Conservation (phyloP, 225 moss, liverwort and hornwort genomes). For the Anthoceros angustus region DNA sequence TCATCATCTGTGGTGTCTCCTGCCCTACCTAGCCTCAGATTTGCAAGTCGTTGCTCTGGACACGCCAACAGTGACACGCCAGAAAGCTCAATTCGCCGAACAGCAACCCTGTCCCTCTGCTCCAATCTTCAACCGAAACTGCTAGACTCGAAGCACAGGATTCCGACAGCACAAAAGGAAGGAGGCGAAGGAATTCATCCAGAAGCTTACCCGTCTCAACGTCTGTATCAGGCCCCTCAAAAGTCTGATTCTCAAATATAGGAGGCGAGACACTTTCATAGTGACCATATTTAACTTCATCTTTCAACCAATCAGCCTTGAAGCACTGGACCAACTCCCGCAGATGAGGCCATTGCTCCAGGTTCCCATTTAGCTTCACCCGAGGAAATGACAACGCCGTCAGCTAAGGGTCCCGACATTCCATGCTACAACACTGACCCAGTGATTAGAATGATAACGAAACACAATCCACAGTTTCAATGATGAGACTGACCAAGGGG, state of each 20-base stretch:
- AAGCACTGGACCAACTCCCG: conserved; percentile 80
- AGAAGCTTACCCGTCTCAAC: conserved; percentile 55
- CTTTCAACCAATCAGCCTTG: conserved; percentile 83
- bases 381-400: neutral
- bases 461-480: no score
- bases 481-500: conserved; percentile 19
- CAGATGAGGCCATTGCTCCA: conserved; percentile 89
- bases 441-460: no score
- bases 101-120: neutral
- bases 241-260: conserved; percentile 64
- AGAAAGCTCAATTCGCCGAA: neutral
- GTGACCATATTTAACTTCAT: conserved; percentile 85
- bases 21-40: conserved; percentile 44
- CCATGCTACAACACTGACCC: neutral
- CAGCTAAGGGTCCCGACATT: neutral
- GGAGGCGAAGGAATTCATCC: no score
- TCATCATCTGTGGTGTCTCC: conserved; percentile 69
- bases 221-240: conserved; percentile 94
- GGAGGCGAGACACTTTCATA: conserved; percentile 51
- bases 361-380: conserved; percentile 57
- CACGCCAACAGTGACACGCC: conserved; percentile 4
- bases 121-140: neutral
- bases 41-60: conserved; percentile 65
- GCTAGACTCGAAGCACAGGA: neutral
- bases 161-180: neutral